Base-by-base conservation (phyloP, 2,329 filamentous ascomycete species). In the Clarireedia paspali region DNA sequence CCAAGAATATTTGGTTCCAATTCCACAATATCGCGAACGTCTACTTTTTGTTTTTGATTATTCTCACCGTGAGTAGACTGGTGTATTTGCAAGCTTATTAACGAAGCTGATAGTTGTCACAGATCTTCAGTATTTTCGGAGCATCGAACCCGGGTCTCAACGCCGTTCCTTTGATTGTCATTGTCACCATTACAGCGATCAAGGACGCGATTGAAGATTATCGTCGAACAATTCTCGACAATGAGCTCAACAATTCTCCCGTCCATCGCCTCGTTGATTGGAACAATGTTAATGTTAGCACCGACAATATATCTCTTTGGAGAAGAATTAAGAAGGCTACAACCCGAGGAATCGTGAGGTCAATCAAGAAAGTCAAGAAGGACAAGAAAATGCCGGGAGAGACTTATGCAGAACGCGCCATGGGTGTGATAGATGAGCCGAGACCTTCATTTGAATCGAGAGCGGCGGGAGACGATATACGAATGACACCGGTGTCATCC, bases 21-120 rank as follows among this genome's bases (percentile, higher is more conserved):
- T 97, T 99, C 70, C 92, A 99, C 74, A 97, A 97, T 69, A 87
- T 99, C 67, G 94, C 94, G 68, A 99, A 99, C 72, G 87, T 97
- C 53, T 99, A 97, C 75, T 99, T 99, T 80, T 78, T 97, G 64
- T 96, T 97, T 74, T 81, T 92, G 66, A 91, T 96, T 70, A 95
- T 99, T 68, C 81, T 99, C 58, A 85, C 87, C 67, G 94, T 97
- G 85, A 79, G 91, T 80, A 47, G 14, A 45, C 24, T 26, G 27
- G 26, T 38, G 20, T 44, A 49, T 39, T 30, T 50, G 23, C 48
- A 7, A 17, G 20, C 39, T 14, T 38, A 23, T 46, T 26, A 14
- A 47, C 53, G 42, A 56, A 62, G 52, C 62, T 71, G 64, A 70
- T 64, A 20, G 24, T 60, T 23, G 47, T 61, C 60, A 24, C 73